These are phyloP conservation scores for Phytophthora citricola DNA, from an alignment of 352 stramenopile genomes.

Conservation along the genomic window DNA sequence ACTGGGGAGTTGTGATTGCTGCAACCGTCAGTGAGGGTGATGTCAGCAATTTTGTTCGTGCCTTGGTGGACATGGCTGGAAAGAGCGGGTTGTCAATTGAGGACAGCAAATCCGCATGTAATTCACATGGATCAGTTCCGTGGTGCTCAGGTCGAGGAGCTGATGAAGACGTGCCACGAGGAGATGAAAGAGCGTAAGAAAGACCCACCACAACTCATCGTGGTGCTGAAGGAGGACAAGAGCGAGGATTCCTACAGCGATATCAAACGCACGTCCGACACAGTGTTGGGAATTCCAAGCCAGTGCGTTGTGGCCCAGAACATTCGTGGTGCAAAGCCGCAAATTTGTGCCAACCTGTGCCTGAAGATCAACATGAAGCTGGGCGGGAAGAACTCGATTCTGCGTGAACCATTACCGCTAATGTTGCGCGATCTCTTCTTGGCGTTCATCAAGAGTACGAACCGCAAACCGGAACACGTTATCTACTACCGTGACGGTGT, in stretches of 20 bases:
- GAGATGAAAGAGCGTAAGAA: too few species aligned
- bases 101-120: too few species aligned
- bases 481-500: slow-evolving; percentile 91
- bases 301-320: slow-evolving; percentile 63
- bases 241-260: slow-evolving; percentile 39
- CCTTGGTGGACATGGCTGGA: too few species aligned
- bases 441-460: slow-evolving; percentile 71
- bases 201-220: slow-evolving; percentile 22
- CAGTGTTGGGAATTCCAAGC: slow-evolving; percentile 53
- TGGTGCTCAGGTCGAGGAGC: too few species aligned
- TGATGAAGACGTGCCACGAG: too few species aligned
- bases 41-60: too few species aligned
- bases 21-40: neutral
- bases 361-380: slow-evolving; percentile 78
- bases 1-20: neutral
- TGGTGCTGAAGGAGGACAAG: slow-evolving; percentile 45
- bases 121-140: too few species aligned
- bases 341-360: slow-evolving; percentile 60
- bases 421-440: slow-evolving; percentile 80
- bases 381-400: slow-evolving; percentile 54
- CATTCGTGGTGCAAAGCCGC: slow-evolving; percentile 31
- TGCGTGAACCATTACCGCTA: slow-evolving; percentile 43
- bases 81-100: too few species aligned
- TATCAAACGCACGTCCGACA: slow-evolving; percentile 69
- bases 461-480: slow-evolving; percentile 74